phyloP scores from a whole-genome alignment of 768 basidiomycete species.

The Leccinellum rugosiceps region DNA sequence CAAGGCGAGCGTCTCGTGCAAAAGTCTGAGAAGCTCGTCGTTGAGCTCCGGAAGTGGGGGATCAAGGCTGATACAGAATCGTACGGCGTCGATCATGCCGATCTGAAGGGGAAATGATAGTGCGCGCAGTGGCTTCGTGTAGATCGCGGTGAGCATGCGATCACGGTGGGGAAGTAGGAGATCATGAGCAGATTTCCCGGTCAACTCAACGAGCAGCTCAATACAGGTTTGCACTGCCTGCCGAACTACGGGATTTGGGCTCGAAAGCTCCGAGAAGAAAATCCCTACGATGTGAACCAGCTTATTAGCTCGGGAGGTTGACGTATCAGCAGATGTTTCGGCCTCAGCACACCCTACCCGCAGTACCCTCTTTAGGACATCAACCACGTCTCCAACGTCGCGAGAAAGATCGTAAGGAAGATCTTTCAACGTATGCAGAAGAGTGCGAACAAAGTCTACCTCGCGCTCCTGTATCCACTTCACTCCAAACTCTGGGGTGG shows the following conservation, averaged over 20 bases:
- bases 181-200: slow-evolving; percentile 67
- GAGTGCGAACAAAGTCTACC: slow-evolving; percentile 83
- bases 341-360: slow-evolving; percentile 53
- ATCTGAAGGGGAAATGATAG: slow-evolving; percentile 94
- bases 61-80: slow-evolving; percentile 86
- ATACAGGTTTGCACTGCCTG: slow-evolving; percentile 82
- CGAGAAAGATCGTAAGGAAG: slow-evolving; percentile 86
- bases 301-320: slow-evolving; percentile 53
- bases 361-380: slow-evolving; percentile 69
- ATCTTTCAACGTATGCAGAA: slow-evolving; percentile 91
- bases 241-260: slow-evolving; percentile 81
- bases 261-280: slow-evolving; percentile 85
- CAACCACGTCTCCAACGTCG: slow-evolving; percentile 73
- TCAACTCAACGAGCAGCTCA: slow-evolving; percentile 69
- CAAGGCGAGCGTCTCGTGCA: slow-evolving; percentile 91
- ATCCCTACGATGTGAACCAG: slow-evolving; percentile 72
- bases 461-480: slow-evolving; percentile 86
- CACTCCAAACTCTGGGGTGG: slow-evolving; percentile 64
- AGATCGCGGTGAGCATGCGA: slow-evolving; percentile 84
- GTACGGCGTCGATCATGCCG: slow-evolving; percentile 95
- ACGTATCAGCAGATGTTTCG: slow-evolving; percentile 44
- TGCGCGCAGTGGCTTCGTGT: slow-evolving; percentile 94
- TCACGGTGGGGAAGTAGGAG: slow-evolving; percentile 84
- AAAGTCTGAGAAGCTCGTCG: slow-evolving; percentile 85
- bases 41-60: slow-evolving; percentile 90